Evolutionary conservation across 1,284 basidiomycete genomes (phyloP).

Genomic region (Mycosarcoma maydis): DNA sequence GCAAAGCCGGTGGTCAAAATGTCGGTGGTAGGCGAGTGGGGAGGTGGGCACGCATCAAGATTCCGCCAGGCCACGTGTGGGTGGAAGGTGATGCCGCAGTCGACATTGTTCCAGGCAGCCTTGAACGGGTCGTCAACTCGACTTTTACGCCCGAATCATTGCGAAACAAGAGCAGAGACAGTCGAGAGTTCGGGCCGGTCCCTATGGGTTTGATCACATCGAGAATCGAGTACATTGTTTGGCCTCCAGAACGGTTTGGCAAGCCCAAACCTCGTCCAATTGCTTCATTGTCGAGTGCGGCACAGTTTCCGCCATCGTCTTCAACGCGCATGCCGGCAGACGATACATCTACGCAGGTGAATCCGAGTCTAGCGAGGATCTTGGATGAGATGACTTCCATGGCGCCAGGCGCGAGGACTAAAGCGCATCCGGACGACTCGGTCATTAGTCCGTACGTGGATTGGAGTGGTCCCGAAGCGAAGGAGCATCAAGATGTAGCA

Average conservation of each 20-base stretch:
- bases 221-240: constrained; percentile 68
- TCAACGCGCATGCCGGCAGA: neutral
- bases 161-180: constrained; percentile 64
- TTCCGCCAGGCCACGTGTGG: constrained; percentile 68
- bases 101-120: constrained; percentile 24
- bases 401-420: constrained; percentile 7
- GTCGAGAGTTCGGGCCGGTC: constrained; percentile 71
- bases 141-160: constrained; percentile 3
- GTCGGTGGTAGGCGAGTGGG: constrained; percentile 3
- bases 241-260: constrained; percentile 66
- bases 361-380: constrained; percentile 35
- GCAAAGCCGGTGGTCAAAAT: no score
- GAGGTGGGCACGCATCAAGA: constrained; percentile 45
- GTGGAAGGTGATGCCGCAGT: constrained; percentile 71
- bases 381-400: constrained; percentile 33
- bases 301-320: constrained; percentile 18
- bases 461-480: constrained; percentile 12
- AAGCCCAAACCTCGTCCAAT: constrained; percentile 29
- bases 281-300: neutral
- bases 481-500: neutral
- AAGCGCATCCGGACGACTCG: constrained; percentile 42
- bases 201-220: constrained; percentile 69
- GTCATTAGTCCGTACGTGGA: constrained; percentile 43
- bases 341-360: constrained; percentile 34
- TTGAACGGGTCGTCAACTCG: constrained; percentile 20